These are phyloP conservation scores for Tuber magnatum DNA, from an alignment of 495 filamentous ascomycete species.

Conservation along the genomic window DNA sequence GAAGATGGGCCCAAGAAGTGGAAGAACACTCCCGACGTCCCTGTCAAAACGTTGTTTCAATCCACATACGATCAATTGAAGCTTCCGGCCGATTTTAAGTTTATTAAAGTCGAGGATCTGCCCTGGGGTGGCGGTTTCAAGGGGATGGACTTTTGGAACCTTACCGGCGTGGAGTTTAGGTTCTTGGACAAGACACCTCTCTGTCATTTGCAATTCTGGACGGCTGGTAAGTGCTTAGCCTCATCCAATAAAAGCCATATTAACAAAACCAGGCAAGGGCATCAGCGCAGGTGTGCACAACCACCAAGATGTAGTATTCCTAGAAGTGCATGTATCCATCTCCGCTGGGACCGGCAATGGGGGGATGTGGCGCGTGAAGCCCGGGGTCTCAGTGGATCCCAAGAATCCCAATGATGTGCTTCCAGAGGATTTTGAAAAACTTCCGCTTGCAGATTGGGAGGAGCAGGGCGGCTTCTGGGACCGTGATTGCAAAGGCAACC, in stretches of 20 bases:
- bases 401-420: background rate
- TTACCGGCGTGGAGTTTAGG: constrained; percentile 29
- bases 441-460: constrained; percentile 8
- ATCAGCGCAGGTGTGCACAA: constrained; percentile 29
- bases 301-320: constrained; percentile 20
- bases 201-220: constrained; percentile 31
- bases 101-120: constrained; percentile 19
- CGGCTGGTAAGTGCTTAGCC: constrained; percentile 12
- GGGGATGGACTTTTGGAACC: constrained; percentile 22
- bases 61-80: constrained; percentile 13
- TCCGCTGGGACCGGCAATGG: constrained; percentile 21
- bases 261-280: constrained; percentile 7
- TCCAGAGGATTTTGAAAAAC: constrained; percentile 6
- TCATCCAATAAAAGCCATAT: background rate
- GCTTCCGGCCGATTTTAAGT: constrained; percentile 12
- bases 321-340: constrained; percentile 21
- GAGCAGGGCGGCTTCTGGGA: constrained; percentile 26
- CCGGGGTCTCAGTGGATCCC: constrained; percentile 4
- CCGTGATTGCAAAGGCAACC: constrained; percentile 6
- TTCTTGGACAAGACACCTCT: constrained; percentile 24
- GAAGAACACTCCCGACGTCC: constrained; percentile 6
- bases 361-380: constrained; percentile 26
- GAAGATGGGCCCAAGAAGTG: constrained; percentile 5
- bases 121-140: constrained; percentile 14
- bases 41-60: constrained; percentile 16